Evolutionary conservation across 2,329 filamentous ascomycete genomes (phyloP).

Genomic region (Paraphaeosphaeria sporulosa): DNA sequence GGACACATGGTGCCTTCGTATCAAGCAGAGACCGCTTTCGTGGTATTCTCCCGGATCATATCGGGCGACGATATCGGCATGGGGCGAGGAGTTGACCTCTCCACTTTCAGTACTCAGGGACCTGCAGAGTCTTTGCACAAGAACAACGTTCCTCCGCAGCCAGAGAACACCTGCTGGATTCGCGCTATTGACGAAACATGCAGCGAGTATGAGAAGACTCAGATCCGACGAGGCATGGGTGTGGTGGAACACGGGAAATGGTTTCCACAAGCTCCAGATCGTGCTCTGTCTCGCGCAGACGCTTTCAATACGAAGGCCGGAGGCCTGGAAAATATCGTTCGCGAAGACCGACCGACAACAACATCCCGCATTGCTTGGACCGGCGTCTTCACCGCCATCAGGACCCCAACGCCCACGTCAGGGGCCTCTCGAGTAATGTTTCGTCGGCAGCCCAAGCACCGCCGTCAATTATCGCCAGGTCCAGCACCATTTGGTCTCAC

Average conservation of each 20-base stretch:
- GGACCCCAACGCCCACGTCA: constrained; percentile 20
- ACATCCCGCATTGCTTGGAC: constrained; percentile 19
- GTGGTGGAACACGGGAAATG: constrained; percentile 24
- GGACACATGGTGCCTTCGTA: constrained; percentile 59
- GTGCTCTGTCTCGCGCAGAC: constrained; percentile 17
- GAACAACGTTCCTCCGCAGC: constrained; percentile 59
- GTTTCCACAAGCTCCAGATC: constrained; percentile 17
- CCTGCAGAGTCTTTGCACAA: constrained; percentile 64
- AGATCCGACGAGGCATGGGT: constrained; percentile 57
- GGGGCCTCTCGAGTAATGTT: constrained; percentile 18
- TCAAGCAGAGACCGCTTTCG: constrained; percentile 57
- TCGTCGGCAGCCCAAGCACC: background rate
- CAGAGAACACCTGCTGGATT: constrained; percentile 67
- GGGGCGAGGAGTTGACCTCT: constrained; percentile 60
- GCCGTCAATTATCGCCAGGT: background rate
- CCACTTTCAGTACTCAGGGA: constrained; percentile 65
- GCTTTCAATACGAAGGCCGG: constrained; percentile 16
- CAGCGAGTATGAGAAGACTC: constrained; percentile 57
- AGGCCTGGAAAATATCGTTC: background rate
- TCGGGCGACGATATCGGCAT: constrained; percentile 57
- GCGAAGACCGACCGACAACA: constrained; percentile 3
- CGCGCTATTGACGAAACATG: constrained; percentile 62
- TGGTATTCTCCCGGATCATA: constrained; percentile 61
- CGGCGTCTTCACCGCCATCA: constrained; percentile 23
- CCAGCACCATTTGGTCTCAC: background rate